Evolutionary conservation across 768 basidiomycete species (phyloP).

Genomic region (Suillus discolor): DNA sequence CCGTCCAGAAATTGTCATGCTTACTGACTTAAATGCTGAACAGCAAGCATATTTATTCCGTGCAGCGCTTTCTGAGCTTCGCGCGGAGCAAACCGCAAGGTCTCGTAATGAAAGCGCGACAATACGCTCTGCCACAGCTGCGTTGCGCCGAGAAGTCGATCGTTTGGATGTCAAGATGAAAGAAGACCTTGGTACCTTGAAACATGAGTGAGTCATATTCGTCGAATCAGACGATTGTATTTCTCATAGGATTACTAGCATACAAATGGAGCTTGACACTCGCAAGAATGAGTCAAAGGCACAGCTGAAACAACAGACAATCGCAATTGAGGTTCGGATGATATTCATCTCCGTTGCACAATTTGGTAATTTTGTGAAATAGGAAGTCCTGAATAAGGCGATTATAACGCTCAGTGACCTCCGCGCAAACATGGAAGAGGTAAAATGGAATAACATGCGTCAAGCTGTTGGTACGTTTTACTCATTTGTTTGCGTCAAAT

Average conservation of each 20-base stretch:
- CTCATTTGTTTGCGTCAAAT: not conserved
- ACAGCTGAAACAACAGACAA: slow-evolving; percentile 83
- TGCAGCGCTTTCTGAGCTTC: slow-evolving; percentile 88
- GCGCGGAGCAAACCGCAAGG: slow-evolving; percentile 81
- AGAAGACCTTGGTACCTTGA: slow-evolving; percentile 84
- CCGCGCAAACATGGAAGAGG: slow-evolving; percentile 79
- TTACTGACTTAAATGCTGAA: not conserved
- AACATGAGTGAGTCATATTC: slow-evolving; percentile 77
- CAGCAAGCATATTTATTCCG: slow-evolving; percentile 96
- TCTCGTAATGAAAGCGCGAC: slow-evolving; percentile 84
- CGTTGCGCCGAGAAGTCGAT: slow-evolving; percentile 86
- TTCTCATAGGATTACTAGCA: slow-evolving; percentile 47
- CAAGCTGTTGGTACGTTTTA: slow-evolving; percentile 68
- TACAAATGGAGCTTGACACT: slow-evolving; percentile 95
- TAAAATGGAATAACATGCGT: slow-evolving; percentile 89
- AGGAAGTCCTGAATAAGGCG: slow-evolving; percentile 79
- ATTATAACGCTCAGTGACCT: slow-evolving; percentile 77
- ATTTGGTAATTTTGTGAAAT: slow-evolving; percentile 6
- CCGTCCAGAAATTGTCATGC: slow-evolving; percentile 4
- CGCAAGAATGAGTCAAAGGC: slow-evolving; percentile 88
- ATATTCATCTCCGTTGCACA: not conserved
- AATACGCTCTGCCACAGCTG: slow-evolving; percentile 75
- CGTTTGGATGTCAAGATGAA: slow-evolving; percentile 87
- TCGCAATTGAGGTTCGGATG: slow-evolving; percentile 72
- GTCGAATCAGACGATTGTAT: not conserved